Conservation (phyloP, 164 flowering plant species). For the Macadamia tetraphylla region DNA sequence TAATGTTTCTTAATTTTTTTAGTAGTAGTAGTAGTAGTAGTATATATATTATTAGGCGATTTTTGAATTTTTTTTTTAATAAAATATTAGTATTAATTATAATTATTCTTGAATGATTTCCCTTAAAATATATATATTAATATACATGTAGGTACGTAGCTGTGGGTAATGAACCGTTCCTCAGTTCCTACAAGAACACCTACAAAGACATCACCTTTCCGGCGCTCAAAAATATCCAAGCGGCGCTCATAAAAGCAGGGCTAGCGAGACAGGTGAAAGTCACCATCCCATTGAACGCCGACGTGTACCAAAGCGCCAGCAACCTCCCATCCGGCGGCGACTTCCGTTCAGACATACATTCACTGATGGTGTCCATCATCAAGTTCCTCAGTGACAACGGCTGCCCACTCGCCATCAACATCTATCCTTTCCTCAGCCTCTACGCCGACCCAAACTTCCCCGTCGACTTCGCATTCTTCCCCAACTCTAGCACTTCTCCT, state of each 20-base stretch:
- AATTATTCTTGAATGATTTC: no score
- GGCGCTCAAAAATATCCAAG: slow-evolving; percentile 85
- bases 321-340: slow-evolving; percentile 80
- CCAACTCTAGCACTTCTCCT: slow-evolving; percentile 23
- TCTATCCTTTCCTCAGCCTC: slow-evolving; percentile 93
- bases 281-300: slow-evolving; percentile 84
- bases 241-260: slow-evolving; percentile 89
- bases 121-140: no score
- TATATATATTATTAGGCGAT: no score
- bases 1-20: no score
- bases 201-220: slow-evolving; percentile 53
- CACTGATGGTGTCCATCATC: slow-evolving; percentile 65
- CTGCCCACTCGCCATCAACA: slow-evolving; percentile 70
- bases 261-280: slow-evolving; percentile 71
- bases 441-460: slow-evolving; percentile 79
- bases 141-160: slow-evolving; percentile 61
- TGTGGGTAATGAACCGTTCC: slow-evolving; percentile 91
- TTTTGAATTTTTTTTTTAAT: no score
- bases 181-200: slow-evolving; percentile 53
- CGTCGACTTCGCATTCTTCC: slow-evolving; percentile 78
- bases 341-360: slow-evolving; percentile 76
- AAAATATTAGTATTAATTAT: no score
- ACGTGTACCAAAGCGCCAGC: slow-evolving; percentile 62
- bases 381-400: slow-evolving; percentile 63
- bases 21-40: no score